These are phyloP conservation scores for Pythium utonaiense DNA, from an alignment of 352 stramenopile genomes.

Conservation along the genomic window DNA sequence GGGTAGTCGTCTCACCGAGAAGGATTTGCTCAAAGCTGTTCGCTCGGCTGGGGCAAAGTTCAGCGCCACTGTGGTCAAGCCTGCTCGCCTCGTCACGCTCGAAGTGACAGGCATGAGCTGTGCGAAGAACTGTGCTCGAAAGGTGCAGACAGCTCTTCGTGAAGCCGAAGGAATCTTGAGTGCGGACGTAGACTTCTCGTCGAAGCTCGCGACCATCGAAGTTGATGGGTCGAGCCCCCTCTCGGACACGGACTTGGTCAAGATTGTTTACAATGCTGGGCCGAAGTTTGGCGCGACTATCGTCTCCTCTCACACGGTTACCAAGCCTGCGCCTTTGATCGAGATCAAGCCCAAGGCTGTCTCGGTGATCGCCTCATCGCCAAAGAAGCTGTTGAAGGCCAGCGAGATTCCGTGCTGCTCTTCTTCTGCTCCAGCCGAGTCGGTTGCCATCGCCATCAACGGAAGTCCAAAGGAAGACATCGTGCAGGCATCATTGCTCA, in stretches of 20 bases:
- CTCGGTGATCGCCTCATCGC: conserved; percentile 16
- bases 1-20: conserved; percentile 53
- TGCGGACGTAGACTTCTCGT: conserved; percentile 61
- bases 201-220: conserved; percentile 58
- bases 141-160: conserved; percentile 60
- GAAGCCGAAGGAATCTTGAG: conserved; percentile 45
- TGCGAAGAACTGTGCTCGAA: conserved; percentile 48
- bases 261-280: conserved; percentile 39
- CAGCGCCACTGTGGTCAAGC: conserved; percentile 26
- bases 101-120: conserved; percentile 41
- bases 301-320: neutral
- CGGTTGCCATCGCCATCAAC: conserved; percentile 15
- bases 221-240: conserved; percentile 56
- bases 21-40: conserved; percentile 57
- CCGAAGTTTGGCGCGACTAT: conserved; percentile 69
- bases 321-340: neutral
- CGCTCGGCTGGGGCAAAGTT: conserved; percentile 41
- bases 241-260: conserved; percentile 54
- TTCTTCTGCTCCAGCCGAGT: neutral
- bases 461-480: conserved; percentile 34
- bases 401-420: conserved; percentile 20
- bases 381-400: conserved; percentile 15
- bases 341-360: conserved; percentile 18
- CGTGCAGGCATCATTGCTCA: conserved; percentile 37
- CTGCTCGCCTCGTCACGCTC: conserved; percentile 21